Base-by-base conservation (phyloP, 2,329 filamentous ascomycete genomes). In the Monilinia aucupariae region DNA sequence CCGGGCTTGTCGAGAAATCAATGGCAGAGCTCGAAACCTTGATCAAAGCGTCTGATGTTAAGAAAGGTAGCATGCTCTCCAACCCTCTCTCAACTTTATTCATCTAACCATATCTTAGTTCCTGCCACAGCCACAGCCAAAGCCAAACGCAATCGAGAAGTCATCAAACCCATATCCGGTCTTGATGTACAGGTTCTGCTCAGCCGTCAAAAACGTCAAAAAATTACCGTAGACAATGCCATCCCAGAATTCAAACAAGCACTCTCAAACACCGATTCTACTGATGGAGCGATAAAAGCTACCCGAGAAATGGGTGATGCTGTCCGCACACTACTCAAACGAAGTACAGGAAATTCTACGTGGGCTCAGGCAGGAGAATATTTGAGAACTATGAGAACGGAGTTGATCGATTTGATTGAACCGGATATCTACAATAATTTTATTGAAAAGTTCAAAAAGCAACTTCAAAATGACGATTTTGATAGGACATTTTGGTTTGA, bases 241-340 rank as follows among this genome's bases (percentile, higher is more conserved):
- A 85, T 97, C 6, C 92, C 94, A 0, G 90, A 93, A 64, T 97
- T 96, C 82, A 96, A 92, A 73, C 91, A 91, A 74, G 82, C 87
- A 3, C 79, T 97, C 20, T 80, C 80, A 1, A 77, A 78, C 1
- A 81, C 88, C 0, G 81, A 84, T 8, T 82, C 86, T 34, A 77
- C 88, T 1, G 77, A 82, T 1, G 80, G 82, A 4, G 83, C 96
- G 60, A 80, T 85, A 64, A 82, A 87, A 22, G 88, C 89, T 0
- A 81, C 86, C 7, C 84, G 86, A 67, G 90, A 96, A 71, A 89
- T 97, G 84, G 85, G 82, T 15, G 74, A 74, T 5, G 87, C 96
- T 62, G 83, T 96, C 51, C 81, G 85, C 64, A 78, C 80, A 9
- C 83, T 90, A 58, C 84, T 97, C 65, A 82, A 78, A 25, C 81